Percentiles rank a stretch among this genome's conserved stretches.
These are phyloP conservation scores for Vitis riparia DNA, from an alignment of 164 flowering plant species.

Conservation along the genomic window DNA sequence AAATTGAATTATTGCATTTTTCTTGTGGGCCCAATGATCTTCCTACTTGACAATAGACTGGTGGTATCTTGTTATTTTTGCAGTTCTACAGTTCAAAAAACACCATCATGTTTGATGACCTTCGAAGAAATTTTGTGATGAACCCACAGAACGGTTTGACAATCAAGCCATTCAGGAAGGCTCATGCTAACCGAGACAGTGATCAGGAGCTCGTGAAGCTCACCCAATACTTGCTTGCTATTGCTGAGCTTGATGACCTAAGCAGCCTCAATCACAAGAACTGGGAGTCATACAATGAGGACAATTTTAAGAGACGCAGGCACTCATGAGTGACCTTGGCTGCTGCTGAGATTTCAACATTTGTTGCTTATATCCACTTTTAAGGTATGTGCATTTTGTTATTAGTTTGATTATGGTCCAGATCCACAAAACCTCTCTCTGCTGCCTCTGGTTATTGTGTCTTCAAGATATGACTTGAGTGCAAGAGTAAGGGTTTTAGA, in stretches of 20 bases:
- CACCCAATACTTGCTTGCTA: conserved; percentile 87
- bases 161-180: conserved; percentile 86
- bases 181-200: conserved; percentile 69
- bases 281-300: conserved; percentile 74
- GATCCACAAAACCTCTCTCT: not conserved
- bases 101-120: conserved; percentile 95
- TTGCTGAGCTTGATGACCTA: conserved; percentile 84
- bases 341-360: conserved; percentile 8
- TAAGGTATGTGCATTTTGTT: not conserved
- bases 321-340: conserved; percentile 29
- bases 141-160: conserved; percentile 93
- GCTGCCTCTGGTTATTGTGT: too few relatives aligned
- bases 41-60: not conserved
- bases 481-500: too few relatives aligned
- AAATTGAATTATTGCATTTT: not conserved
- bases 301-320: conserved; percentile 63
- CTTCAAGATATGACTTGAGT: too few relatives aligned
- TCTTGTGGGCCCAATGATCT: not conserved
- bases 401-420: not conserved
- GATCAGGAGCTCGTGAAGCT: conserved; percentile 91
- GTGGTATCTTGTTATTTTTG: conserved; percentile 11
- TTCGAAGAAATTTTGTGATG: conserved; percentile 93
- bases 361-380: not conserved
- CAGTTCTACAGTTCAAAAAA: conserved; percentile 85
- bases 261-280: conserved; percentile 64